Percentiles rank a stretch among this genome's conserved stretches.
These are phyloP conservation scores for Durio zibethinus DNA, from an alignment of 345 rosid genomes.

Conservation along the genomic window DNA sequence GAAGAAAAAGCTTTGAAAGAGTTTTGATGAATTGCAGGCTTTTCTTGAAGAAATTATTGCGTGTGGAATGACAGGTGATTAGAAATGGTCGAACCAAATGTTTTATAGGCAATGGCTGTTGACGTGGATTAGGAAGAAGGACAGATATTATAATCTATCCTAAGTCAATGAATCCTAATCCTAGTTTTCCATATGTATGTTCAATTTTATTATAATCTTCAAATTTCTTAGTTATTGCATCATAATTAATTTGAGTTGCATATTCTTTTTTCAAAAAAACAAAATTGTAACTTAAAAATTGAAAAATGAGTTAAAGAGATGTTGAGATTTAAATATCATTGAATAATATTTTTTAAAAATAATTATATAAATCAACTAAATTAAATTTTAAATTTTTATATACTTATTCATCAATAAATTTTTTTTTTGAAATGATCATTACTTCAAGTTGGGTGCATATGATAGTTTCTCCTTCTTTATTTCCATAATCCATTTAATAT, in stretches of 20 bases:
- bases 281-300: too few relatives aligned
- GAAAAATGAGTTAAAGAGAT: too few relatives aligned
- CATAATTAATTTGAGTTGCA: not conserved
- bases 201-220: not conserved
- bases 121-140: not conserved
- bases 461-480: not conserved
- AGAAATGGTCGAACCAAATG: not conserved
- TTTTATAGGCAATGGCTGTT: not conserved
- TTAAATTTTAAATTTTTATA: too few relatives aligned
- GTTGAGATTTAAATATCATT: too few relatives aligned
- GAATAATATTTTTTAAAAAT: too few relatives aligned
- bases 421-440: not conserved
- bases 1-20: not conserved
- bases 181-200: not conserved
- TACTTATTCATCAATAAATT: too few relatives aligned
- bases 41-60: not conserved
- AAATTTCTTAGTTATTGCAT: not conserved
- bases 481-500: not conserved
- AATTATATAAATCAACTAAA: too few relatives aligned
- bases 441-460: not conserved
- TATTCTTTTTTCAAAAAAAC: not conserved
- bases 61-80: not conserved
- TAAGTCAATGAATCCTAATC: not conserved
- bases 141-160: not conserved
- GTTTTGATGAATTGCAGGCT: not conserved